phyloP scores from a whole-genome alignment of 2,329 filamentous ascomycete species.

The Xylaria digitata region DNA sequence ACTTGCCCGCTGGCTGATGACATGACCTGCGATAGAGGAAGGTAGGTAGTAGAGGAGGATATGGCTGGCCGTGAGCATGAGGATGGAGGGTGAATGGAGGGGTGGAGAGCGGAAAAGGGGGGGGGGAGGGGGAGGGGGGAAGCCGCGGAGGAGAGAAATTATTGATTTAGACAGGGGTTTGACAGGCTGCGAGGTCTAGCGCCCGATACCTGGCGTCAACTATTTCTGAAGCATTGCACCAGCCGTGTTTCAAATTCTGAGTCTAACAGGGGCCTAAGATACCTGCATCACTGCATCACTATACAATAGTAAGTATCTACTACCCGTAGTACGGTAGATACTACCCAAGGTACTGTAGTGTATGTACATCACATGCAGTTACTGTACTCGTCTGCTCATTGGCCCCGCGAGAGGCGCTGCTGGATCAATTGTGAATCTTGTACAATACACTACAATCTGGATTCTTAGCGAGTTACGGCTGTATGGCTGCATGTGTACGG shows the following conservation, averaged over 20 bases:
- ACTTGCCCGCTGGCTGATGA: constrained; percentile 16
- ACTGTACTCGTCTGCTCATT: constrained; percentile 24
- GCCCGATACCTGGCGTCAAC: constrained; percentile 51
- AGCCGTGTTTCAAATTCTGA: constrained; percentile 60
- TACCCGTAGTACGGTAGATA: too few relatives aligned
- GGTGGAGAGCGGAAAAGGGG: constrained; percentile 5
- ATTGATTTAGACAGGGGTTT: constrained; percentile 41
- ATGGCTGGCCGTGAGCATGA: neutral
- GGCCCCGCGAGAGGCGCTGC: constrained; percentile 45
- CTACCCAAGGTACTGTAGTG: too few relatives aligned
- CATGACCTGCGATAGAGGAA: constrained; percentile 21
- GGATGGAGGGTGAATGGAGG: constrained; percentile 23
- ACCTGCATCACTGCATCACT: too few relatives aligned
- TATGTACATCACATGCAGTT: neutral
- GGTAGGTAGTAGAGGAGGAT: constrained; percentile 14
- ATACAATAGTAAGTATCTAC: neutral
- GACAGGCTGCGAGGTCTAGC: constrained; percentile 50
- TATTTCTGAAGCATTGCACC: constrained; percentile 62
- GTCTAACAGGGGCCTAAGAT: constrained; percentile 28
- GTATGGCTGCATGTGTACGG: neutral
- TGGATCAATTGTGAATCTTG: neutral
- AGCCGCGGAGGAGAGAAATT: too few relatives aligned
- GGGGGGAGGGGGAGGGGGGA: neutral
- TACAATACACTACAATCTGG: constrained; percentile 5
- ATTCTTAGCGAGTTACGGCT: neutral